Percentiles rank a stretch among this genome's conserved stretches.
Evolutionary conservation across 139 green algal species (phyloP).

Genomic region (Mesotaenium endlicherianum): DNA sequence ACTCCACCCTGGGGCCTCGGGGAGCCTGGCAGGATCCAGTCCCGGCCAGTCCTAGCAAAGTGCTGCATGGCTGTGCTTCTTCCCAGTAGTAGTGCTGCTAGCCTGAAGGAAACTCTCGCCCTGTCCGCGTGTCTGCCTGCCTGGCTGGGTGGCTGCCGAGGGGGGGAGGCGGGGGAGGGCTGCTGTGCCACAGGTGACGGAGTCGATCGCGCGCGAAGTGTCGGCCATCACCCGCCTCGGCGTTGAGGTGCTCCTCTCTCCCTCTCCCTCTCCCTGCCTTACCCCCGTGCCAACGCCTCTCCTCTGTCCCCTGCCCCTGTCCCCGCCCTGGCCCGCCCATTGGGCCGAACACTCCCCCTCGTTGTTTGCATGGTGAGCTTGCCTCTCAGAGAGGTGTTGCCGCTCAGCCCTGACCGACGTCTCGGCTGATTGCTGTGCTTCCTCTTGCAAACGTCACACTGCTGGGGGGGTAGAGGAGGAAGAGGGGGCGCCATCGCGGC

Average conservation of each 20-base stretch:
- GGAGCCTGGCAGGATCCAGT: not conserved
- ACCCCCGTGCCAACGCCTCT: not conserved
- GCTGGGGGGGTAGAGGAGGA: too few species aligned
- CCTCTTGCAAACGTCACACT: too few species aligned
- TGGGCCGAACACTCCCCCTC: too few species aligned
- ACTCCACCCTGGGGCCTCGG: not conserved
- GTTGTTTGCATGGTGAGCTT: too few species aligned
- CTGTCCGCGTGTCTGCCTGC: not conserved
- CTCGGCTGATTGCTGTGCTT: too few species aligned
- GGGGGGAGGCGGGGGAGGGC: not conserved
- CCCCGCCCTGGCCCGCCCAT: not conserved
- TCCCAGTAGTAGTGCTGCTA: not conserved
- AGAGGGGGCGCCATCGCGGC: too few species aligned
- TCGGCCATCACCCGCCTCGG: slow-evolving; percentile 71
- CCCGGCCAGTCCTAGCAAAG: not conserved
- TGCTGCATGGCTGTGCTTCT: not conserved
- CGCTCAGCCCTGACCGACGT: too few species aligned
- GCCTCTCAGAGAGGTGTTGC: too few species aligned
- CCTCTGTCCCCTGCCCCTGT: not conserved
- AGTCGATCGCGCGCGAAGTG: slow-evolving; percentile 38
- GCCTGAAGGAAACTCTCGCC: not conserved
- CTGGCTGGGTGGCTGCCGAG: not conserved
- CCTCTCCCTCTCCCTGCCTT: not conserved
- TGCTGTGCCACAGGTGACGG: slow-evolving; percentile 19
- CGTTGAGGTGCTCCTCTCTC: slow-evolving; percentile 66